Evolutionary conservation across 495 filamentous ascomycete species (phyloP).

Genomic region (Penicillium bovifimosum): DNA sequence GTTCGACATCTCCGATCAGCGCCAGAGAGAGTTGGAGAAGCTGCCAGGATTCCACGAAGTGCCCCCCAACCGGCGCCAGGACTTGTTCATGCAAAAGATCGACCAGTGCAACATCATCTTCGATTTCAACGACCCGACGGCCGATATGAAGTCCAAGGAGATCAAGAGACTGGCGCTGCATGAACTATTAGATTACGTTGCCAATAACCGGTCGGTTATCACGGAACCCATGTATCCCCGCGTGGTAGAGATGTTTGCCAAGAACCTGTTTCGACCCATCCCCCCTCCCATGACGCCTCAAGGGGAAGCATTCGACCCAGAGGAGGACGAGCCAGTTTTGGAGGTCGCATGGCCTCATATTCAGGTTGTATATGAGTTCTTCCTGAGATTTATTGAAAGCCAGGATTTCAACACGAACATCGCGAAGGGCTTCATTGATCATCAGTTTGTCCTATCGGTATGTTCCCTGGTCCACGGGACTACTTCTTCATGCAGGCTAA

Average conservation of each 20-base stretch:
- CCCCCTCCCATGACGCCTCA: constrained; percentile 96
- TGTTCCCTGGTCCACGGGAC: constrained; percentile 6
- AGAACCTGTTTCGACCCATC: constrained; percentile 96
- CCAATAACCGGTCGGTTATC: constrained; percentile 96
- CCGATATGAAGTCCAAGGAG: constrained; percentile 99
- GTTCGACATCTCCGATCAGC: constrained; percentile 91
- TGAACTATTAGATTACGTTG: constrained; percentile 95
- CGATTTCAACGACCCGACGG: constrained; percentile 97
- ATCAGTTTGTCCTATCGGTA: constrained; percentile 91
- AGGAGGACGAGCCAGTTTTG: constrained; percentile 96
- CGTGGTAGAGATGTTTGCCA: constrained; percentile 98
- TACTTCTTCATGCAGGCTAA: background rate
- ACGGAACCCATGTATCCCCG: constrained; percentile 98
- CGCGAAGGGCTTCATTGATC: constrained; percentile 98
- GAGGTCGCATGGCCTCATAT: constrained; percentile 99
- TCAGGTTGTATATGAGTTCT: constrained; percentile 99
- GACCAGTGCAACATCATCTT: constrained; percentile 99
- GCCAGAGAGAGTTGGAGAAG: constrained; percentile 92
- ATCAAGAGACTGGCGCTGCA: constrained; percentile 97
- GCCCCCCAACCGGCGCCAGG: constrained; percentile 87
- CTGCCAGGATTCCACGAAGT: constrained; percentile 98
- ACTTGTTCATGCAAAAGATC: constrained; percentile 99
- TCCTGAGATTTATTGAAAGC: constrained; percentile 97
- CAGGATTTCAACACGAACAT: constrained; percentile 99
- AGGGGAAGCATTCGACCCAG: constrained; percentile 96